phyloP scores from a whole-genome alignment of 2,329 filamentous ascomycete genomes.

The Pseudogymnoascus sp. region DNA sequence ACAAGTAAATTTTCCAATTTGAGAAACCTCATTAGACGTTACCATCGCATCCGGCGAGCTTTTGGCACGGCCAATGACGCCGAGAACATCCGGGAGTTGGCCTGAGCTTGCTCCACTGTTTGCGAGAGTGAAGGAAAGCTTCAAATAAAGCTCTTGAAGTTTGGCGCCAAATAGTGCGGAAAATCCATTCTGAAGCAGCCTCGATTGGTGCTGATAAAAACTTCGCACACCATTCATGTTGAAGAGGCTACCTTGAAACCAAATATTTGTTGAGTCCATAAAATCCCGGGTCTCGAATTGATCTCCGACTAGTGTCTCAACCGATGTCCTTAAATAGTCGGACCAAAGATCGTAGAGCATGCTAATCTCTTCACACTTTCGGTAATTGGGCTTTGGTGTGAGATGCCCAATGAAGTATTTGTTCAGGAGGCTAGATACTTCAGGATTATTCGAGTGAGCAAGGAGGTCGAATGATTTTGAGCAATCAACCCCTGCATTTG shows the following conservation, averaged over 20 bases:
- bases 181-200: slow-evolving; percentile 44
- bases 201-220: slow-evolving; percentile 46
- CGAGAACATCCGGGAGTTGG: slow-evolving; percentile 39
- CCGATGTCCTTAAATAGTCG: slow-evolving; percentile 40
- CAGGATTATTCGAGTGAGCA: slow-evolving; percentile 47
- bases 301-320: slow-evolving; percentile 46
- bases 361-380: slow-evolving; percentile 36
- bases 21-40: slow-evolving; percentile 42
- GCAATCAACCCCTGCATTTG: slow-evolving; percentile 48
- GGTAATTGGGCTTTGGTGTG: slow-evolving; percentile 42
- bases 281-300: slow-evolving; percentile 48
- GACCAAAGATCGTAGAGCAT: slow-evolving; percentile 43
- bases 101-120: slow-evolving; percentile 31
- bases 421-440: slow-evolving; percentile 44
- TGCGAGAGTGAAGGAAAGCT: slow-evolving; percentile 43
- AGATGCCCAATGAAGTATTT: slow-evolving; percentile 48
- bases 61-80: slow-evolving; percentile 36
- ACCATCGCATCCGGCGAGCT: slow-evolving; percentile 39
- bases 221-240: slow-evolving; percentile 44
- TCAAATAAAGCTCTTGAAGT: slow-evolving; percentile 45
- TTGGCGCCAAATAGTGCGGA: slow-evolving; percentile 44
- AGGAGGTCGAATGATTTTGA: slow-evolving; percentile 46
- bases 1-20: slow-evolving; percentile 42
- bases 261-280: slow-evolving; percentile 38
- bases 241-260: slow-evolving; percentile 39